Evolutionary conservation across 1,284 basidiomycete genomes (phyloP).

Genomic region (Pyrrhoderma noxium): DNA sequence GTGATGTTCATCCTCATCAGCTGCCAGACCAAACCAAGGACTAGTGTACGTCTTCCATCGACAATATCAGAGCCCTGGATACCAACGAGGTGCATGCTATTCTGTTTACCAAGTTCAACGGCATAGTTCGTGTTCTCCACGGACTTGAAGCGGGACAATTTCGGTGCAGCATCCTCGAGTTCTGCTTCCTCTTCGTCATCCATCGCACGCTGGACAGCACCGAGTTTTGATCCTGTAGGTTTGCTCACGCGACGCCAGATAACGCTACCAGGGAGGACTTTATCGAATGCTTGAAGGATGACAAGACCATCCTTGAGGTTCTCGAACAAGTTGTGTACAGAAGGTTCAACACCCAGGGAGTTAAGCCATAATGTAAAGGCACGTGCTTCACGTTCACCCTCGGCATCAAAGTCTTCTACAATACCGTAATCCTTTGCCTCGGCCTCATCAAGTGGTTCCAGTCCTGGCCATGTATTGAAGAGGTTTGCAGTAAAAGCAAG

Average conservation of each 20-base stretch:
- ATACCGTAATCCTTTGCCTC: slow-evolving; percentile 77
- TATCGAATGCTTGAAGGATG: slow-evolving; percentile 95
- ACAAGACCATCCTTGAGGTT: slow-evolving; percentile 88
- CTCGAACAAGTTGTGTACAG: slow-evolving; percentile 95
- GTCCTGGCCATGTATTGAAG: slow-evolving; percentile 95
- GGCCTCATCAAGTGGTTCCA: slow-evolving; percentile 88
- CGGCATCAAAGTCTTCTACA: slow-evolving; percentile 97
- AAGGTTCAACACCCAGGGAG: slow-evolving; percentile 91
- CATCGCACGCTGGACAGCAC: slow-evolving; percentile 33
- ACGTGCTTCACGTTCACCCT: slow-evolving; percentile 95
- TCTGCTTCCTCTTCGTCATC: slow-evolving; percentile 61
- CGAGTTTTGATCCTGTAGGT: slow-evolving; percentile 55
- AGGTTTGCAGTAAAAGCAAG: slow-evolving; percentile 98
- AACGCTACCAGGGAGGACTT: slow-evolving; percentile 87
- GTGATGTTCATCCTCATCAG: slow-evolving; percentile 93
- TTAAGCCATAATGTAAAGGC: slow-evolving; percentile 99
- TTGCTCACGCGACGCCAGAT: slow-evolving; percentile 92
- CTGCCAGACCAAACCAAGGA: slow-evolving; percentile 96
- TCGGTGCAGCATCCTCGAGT: slow-evolving; percentile 74
- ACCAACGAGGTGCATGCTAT: slow-evolving; percentile 92
- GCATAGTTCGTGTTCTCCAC: slow-evolving; percentile 98
- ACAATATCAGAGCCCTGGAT: slow-evolving; percentile 98
- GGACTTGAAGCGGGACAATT: slow-evolving; percentile 90
- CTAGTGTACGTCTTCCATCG: slow-evolving; percentile 85
- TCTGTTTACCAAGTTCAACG: slow-evolving; percentile 88